phyloP scores from a whole-genome alignment of 2,329 filamentous ascomycete genomes.

The Hymenoscyphus albidus region DNA sequence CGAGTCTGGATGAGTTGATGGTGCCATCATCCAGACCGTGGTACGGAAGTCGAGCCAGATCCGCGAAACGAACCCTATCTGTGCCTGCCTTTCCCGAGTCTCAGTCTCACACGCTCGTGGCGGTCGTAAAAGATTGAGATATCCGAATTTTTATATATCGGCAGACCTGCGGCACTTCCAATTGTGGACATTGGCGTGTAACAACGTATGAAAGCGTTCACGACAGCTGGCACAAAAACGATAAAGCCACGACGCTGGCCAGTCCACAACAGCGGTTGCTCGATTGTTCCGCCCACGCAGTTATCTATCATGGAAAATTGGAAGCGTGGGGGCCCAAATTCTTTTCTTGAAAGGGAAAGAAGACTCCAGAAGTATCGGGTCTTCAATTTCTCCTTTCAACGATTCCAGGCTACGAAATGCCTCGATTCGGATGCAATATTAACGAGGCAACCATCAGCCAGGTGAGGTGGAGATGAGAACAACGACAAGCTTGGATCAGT shows the following conservation, averaged over 20 bases:
- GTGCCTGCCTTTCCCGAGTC: neutral
- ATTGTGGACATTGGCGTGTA: neutral
- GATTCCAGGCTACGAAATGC: neutral
- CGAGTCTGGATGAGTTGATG: neutral
- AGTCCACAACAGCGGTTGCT: neutral
- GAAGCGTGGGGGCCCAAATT: neutral
- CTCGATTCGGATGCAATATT: neutral
- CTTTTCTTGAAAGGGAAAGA: neutral
- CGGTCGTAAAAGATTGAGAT: neutral
- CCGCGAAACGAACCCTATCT: neutral
- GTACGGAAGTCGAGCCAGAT: neutral
- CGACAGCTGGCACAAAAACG: conserved; percentile 3
- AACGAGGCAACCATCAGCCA: neutral
- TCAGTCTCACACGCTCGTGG: neutral
- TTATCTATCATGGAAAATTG: neutral
- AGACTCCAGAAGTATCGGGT: neutral
- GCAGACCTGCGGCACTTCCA: neutral
- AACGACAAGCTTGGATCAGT: neutral
- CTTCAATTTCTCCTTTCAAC: neutral
- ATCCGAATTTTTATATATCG: neutral
- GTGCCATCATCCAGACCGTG: neutral
- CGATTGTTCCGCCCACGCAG: neutral
- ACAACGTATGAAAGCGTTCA: neutral
- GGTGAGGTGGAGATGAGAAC: neutral
- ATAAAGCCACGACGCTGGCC: neutral